Conservation (phyloP, 768 basidiomycete genomes). For the Termitomyces sp. region DNA sequence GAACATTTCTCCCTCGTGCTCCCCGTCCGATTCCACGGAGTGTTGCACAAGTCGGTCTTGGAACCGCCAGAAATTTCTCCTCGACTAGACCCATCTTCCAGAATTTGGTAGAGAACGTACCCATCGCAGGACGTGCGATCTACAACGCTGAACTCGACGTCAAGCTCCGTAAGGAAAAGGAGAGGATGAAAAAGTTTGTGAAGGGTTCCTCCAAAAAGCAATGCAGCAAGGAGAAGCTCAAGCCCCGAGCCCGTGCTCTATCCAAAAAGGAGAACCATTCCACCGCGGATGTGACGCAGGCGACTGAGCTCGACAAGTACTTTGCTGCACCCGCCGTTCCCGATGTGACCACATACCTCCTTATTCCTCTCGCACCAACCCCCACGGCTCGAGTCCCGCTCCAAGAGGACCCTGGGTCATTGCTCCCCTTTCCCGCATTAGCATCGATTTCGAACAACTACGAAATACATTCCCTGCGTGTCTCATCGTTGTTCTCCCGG, state of each 20-base stretch:
- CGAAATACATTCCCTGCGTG: conserved; percentile 52
- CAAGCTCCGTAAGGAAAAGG: conserved; percentile 41
- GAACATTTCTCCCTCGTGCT: conserved; percentile 55
- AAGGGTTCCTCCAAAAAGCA: conserved; percentile 19
- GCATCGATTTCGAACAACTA: conserved; percentile 47
- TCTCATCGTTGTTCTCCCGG: conserved; percentile 62
- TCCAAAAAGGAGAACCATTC: conserved; percentile 11
- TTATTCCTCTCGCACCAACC: conserved; percentile 74
- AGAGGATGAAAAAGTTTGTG: conserved; percentile 19
- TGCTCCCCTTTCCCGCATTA: conserved; percentile 53
- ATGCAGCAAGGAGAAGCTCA: conserved; percentile 27
- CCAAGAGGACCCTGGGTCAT: conserved; percentile 21
- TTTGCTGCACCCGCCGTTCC: conserved; percentile 37
- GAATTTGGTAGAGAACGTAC: conserved; percentile 74
- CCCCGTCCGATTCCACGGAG: conserved; percentile 38
- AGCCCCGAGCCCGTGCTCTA: conserved; percentile 18
- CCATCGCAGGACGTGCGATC: conserved; percentile 68
- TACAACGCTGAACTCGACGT: conserved; percentile 71
- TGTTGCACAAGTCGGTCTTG: conserved; percentile 67
- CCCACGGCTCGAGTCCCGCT: conserved; percentile 65
- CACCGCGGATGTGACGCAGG: conserved; percentile 1
- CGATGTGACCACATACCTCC: conserved; percentile 56
- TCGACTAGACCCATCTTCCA: conserved; percentile 72
- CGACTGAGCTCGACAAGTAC: conserved; percentile 50
- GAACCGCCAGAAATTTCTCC: conserved; percentile 71